phyloP scores from a whole-genome alignment of 352 stramenopile genomes.

The Phytophthora niederhauseri region DNA sequence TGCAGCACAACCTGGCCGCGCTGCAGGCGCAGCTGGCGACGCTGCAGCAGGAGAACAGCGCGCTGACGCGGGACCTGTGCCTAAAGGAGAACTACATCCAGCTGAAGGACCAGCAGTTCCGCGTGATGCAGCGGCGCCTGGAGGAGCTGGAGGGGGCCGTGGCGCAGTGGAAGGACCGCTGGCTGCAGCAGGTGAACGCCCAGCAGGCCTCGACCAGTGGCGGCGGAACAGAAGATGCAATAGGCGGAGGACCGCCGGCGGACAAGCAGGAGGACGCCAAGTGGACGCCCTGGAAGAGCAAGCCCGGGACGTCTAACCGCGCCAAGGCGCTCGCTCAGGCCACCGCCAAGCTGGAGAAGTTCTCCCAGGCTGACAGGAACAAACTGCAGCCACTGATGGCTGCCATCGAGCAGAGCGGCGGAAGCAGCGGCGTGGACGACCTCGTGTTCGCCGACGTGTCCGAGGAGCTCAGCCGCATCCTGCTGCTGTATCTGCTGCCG shows the following conservation, averaged over 20 bases:
- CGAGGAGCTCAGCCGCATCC: conserved; percentile 58
- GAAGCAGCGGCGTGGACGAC: conserved; percentile 19
- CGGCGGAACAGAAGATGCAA: background rate
- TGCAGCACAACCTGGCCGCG: conserved; percentile 70
- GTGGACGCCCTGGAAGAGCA: conserved; percentile 50
- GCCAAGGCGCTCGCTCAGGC: conserved; percentile 44
- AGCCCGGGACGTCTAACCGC: conserved; percentile 15
- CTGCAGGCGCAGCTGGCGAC: conserved; percentile 64
- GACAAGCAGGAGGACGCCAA: conserved; percentile 14
- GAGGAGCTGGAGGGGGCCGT: conserved; percentile 64
- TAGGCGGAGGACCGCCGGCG: background rate
- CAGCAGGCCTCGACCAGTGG: conserved; percentile 11
- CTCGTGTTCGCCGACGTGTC: conserved; percentile 57
- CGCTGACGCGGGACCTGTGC: conserved; percentile 61
- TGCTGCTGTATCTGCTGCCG: conserved; percentile 62
- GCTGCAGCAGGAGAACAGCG: conserved; percentile 66
- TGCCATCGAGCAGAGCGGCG: conserved; percentile 26
- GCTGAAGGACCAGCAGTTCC: conserved; percentile 77
- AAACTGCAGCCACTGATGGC: conserved; percentile 56
- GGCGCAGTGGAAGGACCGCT: conserved; percentile 72
- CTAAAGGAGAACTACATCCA: conserved; percentile 82
- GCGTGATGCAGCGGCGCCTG: conserved; percentile 72
- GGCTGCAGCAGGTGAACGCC: conserved; percentile 53
- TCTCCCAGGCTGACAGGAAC: conserved; percentile 52
- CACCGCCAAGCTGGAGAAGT: conserved; percentile 49